phyloP scores from a whole-genome alignment of 345 rosid genomes.

The Populus simonii region DNA sequence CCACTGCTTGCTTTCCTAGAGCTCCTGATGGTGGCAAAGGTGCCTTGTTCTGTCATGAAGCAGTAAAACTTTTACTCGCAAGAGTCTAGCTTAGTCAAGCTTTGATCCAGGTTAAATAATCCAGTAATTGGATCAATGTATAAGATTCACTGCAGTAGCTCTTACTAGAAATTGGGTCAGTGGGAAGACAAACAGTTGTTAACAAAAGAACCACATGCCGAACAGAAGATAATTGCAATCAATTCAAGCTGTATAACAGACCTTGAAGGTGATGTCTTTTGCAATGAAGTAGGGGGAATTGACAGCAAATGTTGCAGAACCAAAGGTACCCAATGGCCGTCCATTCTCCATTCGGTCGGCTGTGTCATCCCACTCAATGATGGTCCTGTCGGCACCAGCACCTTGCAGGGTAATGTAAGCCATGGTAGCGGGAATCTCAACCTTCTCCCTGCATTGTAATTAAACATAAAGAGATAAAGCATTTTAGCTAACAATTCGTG shows the following conservation, averaged over 20 bases:
- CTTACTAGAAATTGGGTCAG: no score
- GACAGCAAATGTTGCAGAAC: constrained; percentile 49
- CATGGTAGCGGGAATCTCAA: constrained; percentile 42
- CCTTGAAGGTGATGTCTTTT: constrained; percentile 48
- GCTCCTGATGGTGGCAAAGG: constrained; percentile 42
- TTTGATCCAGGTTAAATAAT: no score
- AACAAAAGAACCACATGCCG: background rate
- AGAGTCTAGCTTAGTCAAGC: no score
- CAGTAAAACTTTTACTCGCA: background rate
- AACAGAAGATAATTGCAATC: background rate
- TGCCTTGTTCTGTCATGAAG: constrained; percentile 33
- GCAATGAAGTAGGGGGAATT: constrained; percentile 50
- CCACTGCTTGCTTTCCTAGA: constrained; percentile 44
- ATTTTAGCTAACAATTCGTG: background rate
- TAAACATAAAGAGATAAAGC: background rate
- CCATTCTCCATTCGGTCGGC: constrained; percentile 34
- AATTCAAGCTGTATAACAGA: background rate
- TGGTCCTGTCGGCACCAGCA: constrained; percentile 36
- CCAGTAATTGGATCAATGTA: no score
- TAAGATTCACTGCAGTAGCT: no score
- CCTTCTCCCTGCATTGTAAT: constrained; percentile 39
- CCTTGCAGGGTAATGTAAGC: constrained; percentile 39
- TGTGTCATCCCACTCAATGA: constrained; percentile 43
- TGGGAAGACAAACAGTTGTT: background rate
- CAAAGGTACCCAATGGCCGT: constrained; percentile 36